These are phyloP conservation scores for Trichoderma afroharzianum DNA, from an alignment of 2,329 filamentous ascomycete genomes.

Conservation along the genomic window DNA sequence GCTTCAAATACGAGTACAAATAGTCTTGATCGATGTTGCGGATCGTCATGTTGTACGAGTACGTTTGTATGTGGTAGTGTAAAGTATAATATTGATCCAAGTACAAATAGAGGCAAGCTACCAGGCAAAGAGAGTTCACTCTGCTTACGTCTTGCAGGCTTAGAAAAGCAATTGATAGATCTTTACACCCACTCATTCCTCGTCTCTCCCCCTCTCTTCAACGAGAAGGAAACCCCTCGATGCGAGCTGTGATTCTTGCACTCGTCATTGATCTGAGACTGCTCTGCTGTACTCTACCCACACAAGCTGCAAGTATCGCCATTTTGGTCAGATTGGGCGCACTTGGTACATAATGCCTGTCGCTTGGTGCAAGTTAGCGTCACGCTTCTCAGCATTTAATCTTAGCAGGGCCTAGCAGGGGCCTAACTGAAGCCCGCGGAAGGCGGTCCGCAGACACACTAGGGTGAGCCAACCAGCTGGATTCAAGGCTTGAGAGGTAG, in stretches of 20 bases:
- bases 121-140: background rate
- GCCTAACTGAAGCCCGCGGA: background rate
- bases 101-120: too few species aligned
- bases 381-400: background rate
- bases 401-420: background rate
- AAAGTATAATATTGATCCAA: background rate
- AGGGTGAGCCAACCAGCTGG: conserved; percentile 18
- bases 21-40: background rate
- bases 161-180: background rate
- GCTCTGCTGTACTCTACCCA: background rate
- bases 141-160: background rate
- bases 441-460: conserved; percentile 5
- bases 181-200: background rate
- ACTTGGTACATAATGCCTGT: background rate
- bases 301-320: background rate
- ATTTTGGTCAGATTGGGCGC: background rate
- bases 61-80: background rate
- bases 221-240: background rate
- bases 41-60: background rate
- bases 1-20: background rate
- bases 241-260: background rate
- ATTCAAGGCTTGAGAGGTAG: background rate
- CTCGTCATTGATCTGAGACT: background rate
- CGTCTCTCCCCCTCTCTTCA: background rate
- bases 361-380: background rate